Conservation (phyloP, 495 filamentous ascomycete species). For the Bacidia rubella region DNA sequence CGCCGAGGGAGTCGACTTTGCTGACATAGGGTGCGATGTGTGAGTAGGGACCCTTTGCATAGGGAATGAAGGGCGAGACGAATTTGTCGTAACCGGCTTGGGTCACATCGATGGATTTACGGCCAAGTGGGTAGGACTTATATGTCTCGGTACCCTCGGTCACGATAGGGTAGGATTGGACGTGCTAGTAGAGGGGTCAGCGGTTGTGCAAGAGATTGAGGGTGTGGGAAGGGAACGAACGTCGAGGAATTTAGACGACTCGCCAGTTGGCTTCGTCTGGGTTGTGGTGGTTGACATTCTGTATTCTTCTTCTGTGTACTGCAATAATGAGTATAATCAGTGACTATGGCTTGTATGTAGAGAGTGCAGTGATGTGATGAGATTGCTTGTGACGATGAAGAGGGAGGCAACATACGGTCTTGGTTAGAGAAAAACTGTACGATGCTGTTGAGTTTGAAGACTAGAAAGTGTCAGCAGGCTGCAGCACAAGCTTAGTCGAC, state of each 20-base stretch:
- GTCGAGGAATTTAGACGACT: not conserved
- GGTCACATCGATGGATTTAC: conserved; percentile 61
- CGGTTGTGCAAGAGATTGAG: not conserved
- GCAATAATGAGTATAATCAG: not conserved
- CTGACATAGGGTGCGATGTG: conserved; percentile 71
- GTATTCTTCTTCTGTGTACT: not conserved
- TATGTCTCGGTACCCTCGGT: conserved; percentile 63
- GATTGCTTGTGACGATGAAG: not conserved
- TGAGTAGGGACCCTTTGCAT: conserved; percentile 60
- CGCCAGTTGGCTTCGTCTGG: not conserved
- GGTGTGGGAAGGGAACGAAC: not conserved
- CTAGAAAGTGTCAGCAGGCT: not conserved
- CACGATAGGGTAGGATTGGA: conserved; percentile 74
- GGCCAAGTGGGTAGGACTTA: conserved; percentile 67
- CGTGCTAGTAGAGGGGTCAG: conserved; percentile 42
- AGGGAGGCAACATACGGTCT: not conserved
- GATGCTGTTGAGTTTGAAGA: not conserved
- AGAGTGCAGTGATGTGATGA: not conserved
- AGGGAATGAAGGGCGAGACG: conserved; percentile 62
- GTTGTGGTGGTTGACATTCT: not conserved
- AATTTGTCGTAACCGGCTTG: conserved; percentile 52
- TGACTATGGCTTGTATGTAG: not conserved
- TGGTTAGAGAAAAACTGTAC: not conserved
- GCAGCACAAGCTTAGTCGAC: not conserved
- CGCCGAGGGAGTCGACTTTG: conserved; percentile 68